phyloP scores from a whole-genome alignment of 148 eudicot genomes.

The Simmondsia chinensis region DNA sequence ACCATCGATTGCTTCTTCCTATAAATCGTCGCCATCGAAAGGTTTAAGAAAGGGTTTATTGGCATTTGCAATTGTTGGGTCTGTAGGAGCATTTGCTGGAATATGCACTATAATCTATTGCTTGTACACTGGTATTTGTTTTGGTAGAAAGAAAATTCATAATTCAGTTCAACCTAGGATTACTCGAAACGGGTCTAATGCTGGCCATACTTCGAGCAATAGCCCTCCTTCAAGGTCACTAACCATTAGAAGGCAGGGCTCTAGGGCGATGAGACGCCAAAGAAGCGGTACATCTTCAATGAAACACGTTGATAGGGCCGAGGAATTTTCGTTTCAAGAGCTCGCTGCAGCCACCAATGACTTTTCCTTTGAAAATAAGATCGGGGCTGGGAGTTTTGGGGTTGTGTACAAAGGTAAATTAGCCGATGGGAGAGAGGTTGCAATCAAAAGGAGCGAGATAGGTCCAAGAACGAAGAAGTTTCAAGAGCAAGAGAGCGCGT shows the following conservation, averaged over 20 bases:
- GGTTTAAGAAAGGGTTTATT: constrained; percentile 48
- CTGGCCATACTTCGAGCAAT: constrained; percentile 26
- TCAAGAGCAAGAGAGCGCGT: constrained; percentile 84
- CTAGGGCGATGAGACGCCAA: constrained; percentile 68
- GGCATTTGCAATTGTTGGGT: constrained; percentile 76
- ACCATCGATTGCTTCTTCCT: constrained; percentile 4
- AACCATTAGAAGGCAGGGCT: constrained; percentile 74
- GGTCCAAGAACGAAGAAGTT: constrained; percentile 45
- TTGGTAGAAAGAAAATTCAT: constrained; percentile 80
- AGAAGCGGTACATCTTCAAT: constrained; percentile 84
- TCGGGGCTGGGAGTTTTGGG: constrained; percentile 91
- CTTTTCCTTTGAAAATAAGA: constrained; percentile 73
- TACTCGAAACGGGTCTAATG: constrained; percentile 41
- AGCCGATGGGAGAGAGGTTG: constrained; percentile 77
- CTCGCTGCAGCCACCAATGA: constrained; percentile 54
- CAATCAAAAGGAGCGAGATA: constrained; percentile 79
- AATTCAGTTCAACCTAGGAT: constrained; percentile 91
- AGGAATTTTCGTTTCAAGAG: constrained; percentile 66
- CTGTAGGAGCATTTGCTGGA: constrained; percentile 61
- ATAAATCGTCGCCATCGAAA: constrained; percentile 32
- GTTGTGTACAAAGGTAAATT: constrained; percentile 82
- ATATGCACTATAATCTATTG: constrained; percentile 57
- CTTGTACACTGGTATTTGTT: constrained; percentile 63
- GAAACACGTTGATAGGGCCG: constrained; percentile 61
- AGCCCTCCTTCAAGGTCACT: constrained; percentile 64